Evolutionary conservation across 2,329 filamentous ascomycete species (phyloP).

Genomic region (Apiospora pterosperma): DNA sequence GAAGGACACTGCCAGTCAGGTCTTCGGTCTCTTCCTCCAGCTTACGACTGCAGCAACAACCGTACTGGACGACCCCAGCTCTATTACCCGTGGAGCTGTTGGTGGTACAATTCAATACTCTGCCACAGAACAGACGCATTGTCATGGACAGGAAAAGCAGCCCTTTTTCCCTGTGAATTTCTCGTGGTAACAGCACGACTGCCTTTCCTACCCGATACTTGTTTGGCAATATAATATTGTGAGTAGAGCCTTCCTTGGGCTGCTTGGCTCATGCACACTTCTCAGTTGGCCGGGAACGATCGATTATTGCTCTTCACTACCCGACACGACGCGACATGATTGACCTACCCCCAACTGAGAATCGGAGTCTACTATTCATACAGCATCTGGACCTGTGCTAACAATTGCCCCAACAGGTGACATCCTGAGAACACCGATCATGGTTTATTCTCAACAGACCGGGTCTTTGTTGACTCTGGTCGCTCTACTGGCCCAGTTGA

Average conservation of each 20-base stretch:
- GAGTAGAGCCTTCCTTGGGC: background rate
- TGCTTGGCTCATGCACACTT: background rate
- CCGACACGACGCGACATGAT: background rate
- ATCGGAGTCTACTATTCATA: background rate
- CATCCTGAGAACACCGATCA: slow-evolving; percentile 12
- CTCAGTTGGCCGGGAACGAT: background rate
- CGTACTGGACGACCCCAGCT: background rate
- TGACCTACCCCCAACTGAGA: background rate
- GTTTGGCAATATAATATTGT: background rate
- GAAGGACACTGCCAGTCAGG: background rate
- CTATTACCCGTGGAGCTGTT: background rate
- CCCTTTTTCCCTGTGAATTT: background rate
- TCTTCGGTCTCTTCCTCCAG: background rate
- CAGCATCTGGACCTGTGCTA: background rate
- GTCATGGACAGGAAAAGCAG: background rate
- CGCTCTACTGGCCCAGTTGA: slow-evolving; percentile 17
- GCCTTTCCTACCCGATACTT: background rate
- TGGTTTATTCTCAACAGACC: slow-evolving; percentile 17
- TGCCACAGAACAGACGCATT: background rate
- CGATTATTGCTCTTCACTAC: background rate
- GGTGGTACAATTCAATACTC: background rate
- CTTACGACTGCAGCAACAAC: background rate
- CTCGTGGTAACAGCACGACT: background rate
- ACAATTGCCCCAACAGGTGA: background rate
- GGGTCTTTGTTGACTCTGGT: slow-evolving; percentile 18